These are phyloP conservation scores for Lactarius indigo DNA, from an alignment of 768 basidiomycete genomes.

Conservation along the genomic window DNA sequence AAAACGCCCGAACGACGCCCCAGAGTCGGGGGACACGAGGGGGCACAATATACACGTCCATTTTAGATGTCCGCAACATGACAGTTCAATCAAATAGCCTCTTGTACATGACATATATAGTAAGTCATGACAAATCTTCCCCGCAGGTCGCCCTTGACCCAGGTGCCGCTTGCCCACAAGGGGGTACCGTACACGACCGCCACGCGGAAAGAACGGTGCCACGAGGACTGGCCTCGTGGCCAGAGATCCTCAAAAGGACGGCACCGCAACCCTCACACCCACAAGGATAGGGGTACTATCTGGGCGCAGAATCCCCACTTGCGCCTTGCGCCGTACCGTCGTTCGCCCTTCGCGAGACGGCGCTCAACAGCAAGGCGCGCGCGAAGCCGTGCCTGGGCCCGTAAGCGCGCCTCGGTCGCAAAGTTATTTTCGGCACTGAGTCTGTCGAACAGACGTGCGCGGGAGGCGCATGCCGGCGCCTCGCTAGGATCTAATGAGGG, in stretches of 20 bases:
- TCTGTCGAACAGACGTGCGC: constrained; percentile 40
- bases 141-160: constrained; percentile 9
- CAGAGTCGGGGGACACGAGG: neutral
- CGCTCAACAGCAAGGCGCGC: constrained; percentile 17
- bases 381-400: constrained; percentile 22
- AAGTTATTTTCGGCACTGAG: constrained; percentile 43
- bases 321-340: neutral
- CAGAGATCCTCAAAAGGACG: neutral
- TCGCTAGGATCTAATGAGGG: neutral
- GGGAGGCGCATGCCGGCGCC: constrained; percentile 28
- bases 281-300: neutral
- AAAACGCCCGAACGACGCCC: neutral
- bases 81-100: neutral
- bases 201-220: neutral
- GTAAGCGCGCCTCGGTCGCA: constrained; percentile 26
- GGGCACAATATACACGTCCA: neutral
- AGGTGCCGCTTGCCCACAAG: neutral
- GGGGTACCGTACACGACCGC: neutral
- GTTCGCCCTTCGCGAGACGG: neutral
- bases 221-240: neutral
- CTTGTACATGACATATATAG: neutral
- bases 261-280: neutral
- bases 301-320: neutral
- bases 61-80: neutral
- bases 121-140: constrained; percentile 6